Conservation (phyloP, 257 asterid genomes). For the Ajuga chamaepitys region DNA sequence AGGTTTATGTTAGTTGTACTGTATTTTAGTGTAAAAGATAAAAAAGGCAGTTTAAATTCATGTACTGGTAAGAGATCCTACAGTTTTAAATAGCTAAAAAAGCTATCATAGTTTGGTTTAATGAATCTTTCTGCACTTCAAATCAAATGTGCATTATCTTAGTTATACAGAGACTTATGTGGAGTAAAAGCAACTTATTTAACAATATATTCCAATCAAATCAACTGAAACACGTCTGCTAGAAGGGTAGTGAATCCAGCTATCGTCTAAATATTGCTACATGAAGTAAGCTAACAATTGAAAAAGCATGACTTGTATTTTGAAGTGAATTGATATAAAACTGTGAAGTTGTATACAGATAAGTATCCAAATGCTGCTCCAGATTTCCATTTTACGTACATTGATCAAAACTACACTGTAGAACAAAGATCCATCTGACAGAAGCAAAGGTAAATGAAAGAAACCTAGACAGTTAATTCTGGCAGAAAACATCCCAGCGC, state of each 20-base stretch:
- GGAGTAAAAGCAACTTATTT: no score
- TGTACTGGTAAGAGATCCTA: background rate
- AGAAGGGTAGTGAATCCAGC: no score
- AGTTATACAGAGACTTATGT: background rate
- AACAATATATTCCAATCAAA: no score
- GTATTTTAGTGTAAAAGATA: background rate
- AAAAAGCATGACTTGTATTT: background rate
- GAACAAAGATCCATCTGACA: background rate
- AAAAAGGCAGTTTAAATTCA: slow-evolving; percentile 5
- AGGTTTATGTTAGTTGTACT: slow-evolving; percentile 3
- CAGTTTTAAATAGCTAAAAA: background rate
- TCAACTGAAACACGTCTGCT: no score
- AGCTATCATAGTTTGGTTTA: background rate
- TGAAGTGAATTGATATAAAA: background rate
- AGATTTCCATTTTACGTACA: slow-evolving; percentile 5
- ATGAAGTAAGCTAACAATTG: no score
- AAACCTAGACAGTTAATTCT: background rate
- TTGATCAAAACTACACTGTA: background rate
- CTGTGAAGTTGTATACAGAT: background rate
- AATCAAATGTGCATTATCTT: background rate
- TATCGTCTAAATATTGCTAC: background rate
- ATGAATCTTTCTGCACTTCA: background rate
- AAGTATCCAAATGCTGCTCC: background rate
- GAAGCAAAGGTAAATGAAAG: background rate
- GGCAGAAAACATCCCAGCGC: background rate